Evolutionary conservation across 495 filamentous ascomycete genomes (phyloP).

Genomic region (Xylaria flabelliformis): DNA sequence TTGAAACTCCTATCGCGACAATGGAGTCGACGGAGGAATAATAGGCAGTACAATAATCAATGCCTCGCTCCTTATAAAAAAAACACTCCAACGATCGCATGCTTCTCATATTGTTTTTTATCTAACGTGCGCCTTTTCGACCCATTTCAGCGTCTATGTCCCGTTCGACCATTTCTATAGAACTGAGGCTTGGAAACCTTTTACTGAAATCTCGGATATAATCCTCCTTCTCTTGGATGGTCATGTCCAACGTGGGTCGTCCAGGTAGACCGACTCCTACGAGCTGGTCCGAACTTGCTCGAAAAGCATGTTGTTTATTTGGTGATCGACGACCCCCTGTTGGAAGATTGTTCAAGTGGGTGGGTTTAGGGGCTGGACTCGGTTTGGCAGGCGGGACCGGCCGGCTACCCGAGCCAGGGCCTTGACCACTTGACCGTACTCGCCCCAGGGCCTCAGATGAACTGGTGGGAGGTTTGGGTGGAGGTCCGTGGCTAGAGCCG

Average conservation of each 20-base stretch:
- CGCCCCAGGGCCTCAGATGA: slow-evolving; percentile 31
- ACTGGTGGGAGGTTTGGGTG: slow-evolving; percentile 32
- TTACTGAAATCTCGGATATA: slow-evolving; percentile 73
- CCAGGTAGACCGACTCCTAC: slow-evolving; percentile 51
- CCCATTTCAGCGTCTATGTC: slow-evolving; percentile 48
- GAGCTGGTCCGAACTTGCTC: slow-evolving; percentile 42
- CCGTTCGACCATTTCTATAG: slow-evolving; percentile 80
- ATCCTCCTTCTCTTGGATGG: slow-evolving; percentile 57
- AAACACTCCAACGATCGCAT: slow-evolving; percentile 12
- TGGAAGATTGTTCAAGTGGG: slow-evolving; percentile 56
- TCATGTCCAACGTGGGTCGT: slow-evolving; percentile 53
- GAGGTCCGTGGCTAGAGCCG: slow-evolving; percentile 28
- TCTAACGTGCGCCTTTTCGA: slow-evolving; percentile 28
- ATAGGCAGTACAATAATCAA: slow-evolving; percentile 8
- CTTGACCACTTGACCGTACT: slow-evolving; percentile 31
- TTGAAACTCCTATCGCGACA: slow-evolving; percentile 12
- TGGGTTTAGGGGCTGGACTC: slow-evolving; percentile 57
- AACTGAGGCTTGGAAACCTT: slow-evolving; percentile 79
- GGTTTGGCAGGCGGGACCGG: slow-evolving; percentile 39
- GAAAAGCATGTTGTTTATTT: slow-evolving; percentile 36
- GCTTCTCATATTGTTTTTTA: slow-evolving; percentile 17
- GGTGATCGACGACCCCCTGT: slow-evolving; percentile 49
- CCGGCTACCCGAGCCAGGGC: slow-evolving; percentile 32
- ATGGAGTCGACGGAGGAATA: neutral
- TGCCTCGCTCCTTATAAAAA: neutral